Conservation (phyloP, 2,329 filamentous ascomycete genomes). For the Cryphonectria radicalis region DNA sequence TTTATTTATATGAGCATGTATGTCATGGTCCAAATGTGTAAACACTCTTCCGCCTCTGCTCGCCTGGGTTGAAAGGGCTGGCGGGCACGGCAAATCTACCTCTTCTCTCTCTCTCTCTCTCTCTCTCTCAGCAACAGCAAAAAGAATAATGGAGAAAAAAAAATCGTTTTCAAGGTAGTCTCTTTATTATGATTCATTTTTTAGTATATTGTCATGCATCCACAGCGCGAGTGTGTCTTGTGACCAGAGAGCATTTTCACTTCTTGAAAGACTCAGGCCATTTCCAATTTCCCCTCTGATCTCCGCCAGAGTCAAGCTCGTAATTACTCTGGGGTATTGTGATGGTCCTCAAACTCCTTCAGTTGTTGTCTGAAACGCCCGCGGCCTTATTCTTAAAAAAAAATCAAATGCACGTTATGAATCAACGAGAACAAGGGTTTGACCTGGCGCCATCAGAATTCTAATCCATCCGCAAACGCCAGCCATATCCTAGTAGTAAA, state of each 20-base stretch:
- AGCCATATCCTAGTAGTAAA: constrained; percentile 9
- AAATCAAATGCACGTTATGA: background rate
- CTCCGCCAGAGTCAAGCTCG: background rate
- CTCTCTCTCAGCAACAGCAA: background rate
- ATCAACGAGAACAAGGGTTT: background rate
- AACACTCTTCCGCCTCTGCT: background rate
- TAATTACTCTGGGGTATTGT: constrained; percentile 3
- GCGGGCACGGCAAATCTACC: background rate
- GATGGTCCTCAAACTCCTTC: background rate
- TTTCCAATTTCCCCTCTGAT: background rate
- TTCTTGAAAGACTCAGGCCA: background rate
- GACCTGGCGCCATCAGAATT: constrained; percentile 21
- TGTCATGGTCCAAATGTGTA: background rate
- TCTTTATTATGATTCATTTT: background rate
- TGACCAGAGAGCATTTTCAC: background rate
- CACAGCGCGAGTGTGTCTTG: background rate
- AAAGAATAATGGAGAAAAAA: background rate
- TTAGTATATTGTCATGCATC: background rate
- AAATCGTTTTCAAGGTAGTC: background rate
- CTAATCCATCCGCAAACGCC: constrained; percentile 25
- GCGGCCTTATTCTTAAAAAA: background rate
- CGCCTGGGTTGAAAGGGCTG: background rate
- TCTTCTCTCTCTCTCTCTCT: too few species aligned
- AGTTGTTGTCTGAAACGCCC: background rate
- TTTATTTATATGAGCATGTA: background rate